A percentile compares a stretch with the other conserved stretches of the same genome.
phyloP scores from a whole-genome alignment of 2,329 filamentous ascomycete species.

The Ustilaginoidea virens region DNA sequence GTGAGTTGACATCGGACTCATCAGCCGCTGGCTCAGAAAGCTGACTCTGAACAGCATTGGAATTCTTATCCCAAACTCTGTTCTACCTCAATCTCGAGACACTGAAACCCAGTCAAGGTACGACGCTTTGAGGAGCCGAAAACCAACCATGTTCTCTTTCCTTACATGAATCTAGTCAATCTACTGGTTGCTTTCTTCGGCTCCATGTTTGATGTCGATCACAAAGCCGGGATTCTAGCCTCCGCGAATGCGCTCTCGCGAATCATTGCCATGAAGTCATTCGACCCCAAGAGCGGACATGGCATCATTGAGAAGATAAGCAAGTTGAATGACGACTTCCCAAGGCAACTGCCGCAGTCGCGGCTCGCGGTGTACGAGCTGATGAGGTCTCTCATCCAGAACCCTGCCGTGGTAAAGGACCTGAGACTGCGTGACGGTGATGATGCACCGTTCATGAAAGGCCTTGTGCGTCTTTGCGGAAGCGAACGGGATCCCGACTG shows the following conservation, averaged over 20 bases:
- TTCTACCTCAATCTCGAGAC: constrained; percentile 28
- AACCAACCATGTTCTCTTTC: not conserved
- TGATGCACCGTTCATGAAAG: constrained; percentile 27
- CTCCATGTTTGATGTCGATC: constrained; percentile 42
- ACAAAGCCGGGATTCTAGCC: constrained; percentile 41
- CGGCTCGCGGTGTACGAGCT: constrained; percentile 37
- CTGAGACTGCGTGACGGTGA: constrained; percentile 28
- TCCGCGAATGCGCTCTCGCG: constrained; percentile 36
- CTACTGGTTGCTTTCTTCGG: constrained; percentile 38
- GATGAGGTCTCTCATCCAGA: constrained; percentile 26
- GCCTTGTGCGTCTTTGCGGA: constrained; percentile 34
- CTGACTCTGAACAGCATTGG: constrained; percentile 24
- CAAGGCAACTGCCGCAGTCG: constrained; percentile 34
- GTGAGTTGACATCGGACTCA: constrained; percentile 11
- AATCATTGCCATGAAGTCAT: constrained; percentile 33
- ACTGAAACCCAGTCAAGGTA: constrained; percentile 35
- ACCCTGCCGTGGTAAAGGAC: constrained; percentile 25
- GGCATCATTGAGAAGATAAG: constrained; percentile 34
- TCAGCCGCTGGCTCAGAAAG: not conserved
- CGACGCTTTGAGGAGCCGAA: too few species aligned
- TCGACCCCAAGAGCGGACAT: constrained; percentile 30
- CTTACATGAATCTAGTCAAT: constrained; percentile 17
- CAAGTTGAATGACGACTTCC: constrained; percentile 40
- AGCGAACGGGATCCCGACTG: constrained; percentile 42
- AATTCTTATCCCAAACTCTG: constrained; percentile 40